Conservation (phyloP, 768 basidiomycete species). For the Favolaschia claudopus region DNA sequence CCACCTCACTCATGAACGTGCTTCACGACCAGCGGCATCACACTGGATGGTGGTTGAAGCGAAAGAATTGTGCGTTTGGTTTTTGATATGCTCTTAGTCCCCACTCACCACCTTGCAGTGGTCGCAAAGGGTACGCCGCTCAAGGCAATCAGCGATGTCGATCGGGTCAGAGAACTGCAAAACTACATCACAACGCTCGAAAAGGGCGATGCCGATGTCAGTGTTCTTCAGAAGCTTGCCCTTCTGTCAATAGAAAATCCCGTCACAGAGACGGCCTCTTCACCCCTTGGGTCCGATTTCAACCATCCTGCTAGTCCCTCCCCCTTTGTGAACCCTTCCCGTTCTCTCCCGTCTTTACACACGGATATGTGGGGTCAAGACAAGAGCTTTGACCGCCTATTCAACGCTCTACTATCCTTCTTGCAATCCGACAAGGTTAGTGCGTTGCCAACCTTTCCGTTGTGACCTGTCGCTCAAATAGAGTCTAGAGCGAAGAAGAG, state of each 20-base stretch:
- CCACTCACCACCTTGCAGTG: conserved; percentile 42
- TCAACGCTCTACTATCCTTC: conserved; percentile 69
- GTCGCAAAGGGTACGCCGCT: conserved; percentile 57
- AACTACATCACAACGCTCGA: conserved; percentile 62
- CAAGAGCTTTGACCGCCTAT: conserved; percentile 73
- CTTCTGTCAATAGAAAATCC: conserved; percentile 69
- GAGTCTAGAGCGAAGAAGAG: conserved; percentile 61
- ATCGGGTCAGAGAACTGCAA: conserved; percentile 59
- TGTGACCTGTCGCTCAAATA: conserved; percentile 1
- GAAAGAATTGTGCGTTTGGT: conserved; percentile 66
- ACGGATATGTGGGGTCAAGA: conserved; percentile 77
- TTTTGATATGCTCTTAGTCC: not conserved
- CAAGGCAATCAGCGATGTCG: conserved; percentile 45
- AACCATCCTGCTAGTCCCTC: conserved; percentile 65
- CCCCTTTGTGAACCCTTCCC: conserved; percentile 52
- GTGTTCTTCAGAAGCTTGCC: conserved; percentile 70
- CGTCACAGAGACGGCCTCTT: conserved; percentile 58
- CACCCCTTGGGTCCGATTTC: conserved; percentile 62
- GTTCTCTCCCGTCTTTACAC: conserved; percentile 52
- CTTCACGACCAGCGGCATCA: conserved; percentile 73
- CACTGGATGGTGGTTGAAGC: conserved; percentile 86
- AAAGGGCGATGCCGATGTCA: conserved; percentile 56
- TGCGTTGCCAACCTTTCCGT: conserved; percentile 14
- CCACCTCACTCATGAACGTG: conserved; percentile 69
- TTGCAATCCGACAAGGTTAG: conserved; percentile 70